Percentiles rank a stretch among this genome's conserved stretches.
Evolutionary conservation across 139 green algal genomes (phyloP).

Genomic region (Zygnema circumcarinatum): DNA sequence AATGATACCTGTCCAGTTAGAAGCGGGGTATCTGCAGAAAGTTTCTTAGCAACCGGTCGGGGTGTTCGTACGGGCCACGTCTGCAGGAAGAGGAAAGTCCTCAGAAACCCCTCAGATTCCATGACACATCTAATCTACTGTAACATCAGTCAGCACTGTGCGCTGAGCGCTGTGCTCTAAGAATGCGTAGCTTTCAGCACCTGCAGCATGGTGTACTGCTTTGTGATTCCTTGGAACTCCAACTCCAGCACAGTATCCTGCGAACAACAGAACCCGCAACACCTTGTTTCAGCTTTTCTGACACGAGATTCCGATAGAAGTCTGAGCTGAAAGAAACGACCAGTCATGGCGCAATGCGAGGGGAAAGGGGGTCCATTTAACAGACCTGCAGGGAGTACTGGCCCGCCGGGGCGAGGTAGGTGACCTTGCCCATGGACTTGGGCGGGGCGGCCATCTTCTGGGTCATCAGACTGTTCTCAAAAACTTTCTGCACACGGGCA

Average conservation of each 20-base stretch:
- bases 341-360: no score
- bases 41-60: conserved; percentile 90
- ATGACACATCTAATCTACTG: background rate
- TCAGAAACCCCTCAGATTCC: no score
- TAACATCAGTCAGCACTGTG: no score
- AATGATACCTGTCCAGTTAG: conserved; percentile 94
- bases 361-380: no score
- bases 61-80: conserved; percentile 95
- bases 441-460: conserved; percentile 93
- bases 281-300: conserved; percentile 12
- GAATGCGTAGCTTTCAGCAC: no score
- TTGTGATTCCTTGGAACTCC: conserved; percentile 93
- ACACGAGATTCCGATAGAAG: background rate
- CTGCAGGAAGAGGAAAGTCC: conserved; percentile 57
- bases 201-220: conserved; percentile 93
- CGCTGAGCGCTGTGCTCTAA: no score
- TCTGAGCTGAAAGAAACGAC: no score
- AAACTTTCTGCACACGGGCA: conserved; percentile 70
- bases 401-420: conserved; percentile 88
- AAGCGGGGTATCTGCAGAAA: conserved; percentile 95
- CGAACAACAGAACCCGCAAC: background rate
- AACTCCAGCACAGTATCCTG: conserved; percentile 88
- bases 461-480: conserved; percentile 94
- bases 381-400: conserved; percentile 82
- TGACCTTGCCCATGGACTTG: conserved; percentile 82